A percentile compares a stretch with the other conserved stretches of the same genome.
These are phyloP conservation scores for Ophiostoma perfectum DNA, from an alignment of 2,329 filamentous ascomycete genomes.

Conservation along the genomic window DNA sequence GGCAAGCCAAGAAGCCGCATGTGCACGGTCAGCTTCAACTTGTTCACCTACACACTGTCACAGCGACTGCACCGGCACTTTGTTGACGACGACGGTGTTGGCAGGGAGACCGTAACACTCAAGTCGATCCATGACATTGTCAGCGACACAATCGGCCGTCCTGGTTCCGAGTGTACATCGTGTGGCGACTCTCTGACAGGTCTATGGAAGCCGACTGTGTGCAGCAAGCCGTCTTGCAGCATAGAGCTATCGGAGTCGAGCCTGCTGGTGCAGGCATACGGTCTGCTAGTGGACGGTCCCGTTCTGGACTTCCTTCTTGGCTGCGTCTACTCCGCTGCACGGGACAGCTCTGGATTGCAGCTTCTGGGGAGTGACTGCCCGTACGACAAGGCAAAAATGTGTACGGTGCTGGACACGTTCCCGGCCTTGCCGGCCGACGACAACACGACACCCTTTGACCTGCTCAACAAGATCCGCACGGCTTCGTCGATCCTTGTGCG, in stretches of 20 bases:
- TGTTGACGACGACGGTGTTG: neutral
- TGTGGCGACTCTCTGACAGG: conserved; percentile 21
- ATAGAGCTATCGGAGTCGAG: conserved; percentile 22
- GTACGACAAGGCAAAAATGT: conserved; percentile 20
- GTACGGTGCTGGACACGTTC: conserved; percentile 27
- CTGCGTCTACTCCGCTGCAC: conserved; percentile 26
- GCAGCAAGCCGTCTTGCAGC: conserved; percentile 23
- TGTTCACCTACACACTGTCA: conserved; percentile 27
- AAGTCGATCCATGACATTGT: conserved; percentile 24
- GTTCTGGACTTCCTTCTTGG: conserved; percentile 29
- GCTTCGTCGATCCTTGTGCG: neutral
- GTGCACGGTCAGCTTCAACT: conserved; percentile 25
- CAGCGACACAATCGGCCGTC: conserved; percentile 22
- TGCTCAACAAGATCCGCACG: conserved; percentile 24
- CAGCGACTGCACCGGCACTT: conserved; percentile 26
- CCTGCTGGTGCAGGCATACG: conserved; percentile 24
- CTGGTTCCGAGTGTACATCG: conserved; percentile 25
- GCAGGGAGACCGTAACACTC: neutral
- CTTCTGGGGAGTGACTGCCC: conserved; percentile 26
- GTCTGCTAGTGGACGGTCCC: conserved; percentile 27
- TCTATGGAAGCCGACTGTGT: conserved; percentile 27
- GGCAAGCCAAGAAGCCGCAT: conserved; percentile 18
- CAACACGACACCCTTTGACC: conserved; percentile 19
- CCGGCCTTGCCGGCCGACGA: conserved; percentile 23
- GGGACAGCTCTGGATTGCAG: conserved; percentile 19